Base-by-base conservation (phyloP, 2,329 filamentous ascomycete genomes). In the Cytospora piceae region DNA sequence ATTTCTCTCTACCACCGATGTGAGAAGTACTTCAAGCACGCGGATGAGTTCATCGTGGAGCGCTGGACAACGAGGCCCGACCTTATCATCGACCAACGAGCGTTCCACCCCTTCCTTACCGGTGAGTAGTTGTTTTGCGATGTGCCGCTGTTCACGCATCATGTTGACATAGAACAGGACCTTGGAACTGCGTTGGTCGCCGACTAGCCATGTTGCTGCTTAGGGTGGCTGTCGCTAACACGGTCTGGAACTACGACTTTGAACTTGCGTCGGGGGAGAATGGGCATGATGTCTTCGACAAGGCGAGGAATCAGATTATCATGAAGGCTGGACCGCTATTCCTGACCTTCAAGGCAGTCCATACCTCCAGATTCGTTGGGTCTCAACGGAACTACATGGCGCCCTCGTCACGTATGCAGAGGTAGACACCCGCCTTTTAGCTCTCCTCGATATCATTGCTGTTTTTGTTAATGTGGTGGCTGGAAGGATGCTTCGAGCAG, bases 41-140 rank as follows among this genome's bases (percentile, higher is more conserved):
- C 72, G 53, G 61, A 69, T 24, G 69, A 72, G 12, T 77, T 76
- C 57, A 71, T 74, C 29, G 75, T 75, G 3, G 75, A 77, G 32
- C 70, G 76, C 22, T 77, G 74, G 73, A 74, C 73, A 5, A 70
- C 74, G 8, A 69, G 67, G 37, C 70, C 72, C 1, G 72, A 75
- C 31, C 58, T 77, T 15, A 65, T 74, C n/a, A 69, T 54, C 15
- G 67, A 72, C 51, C 54, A 54, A 24, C 11, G n/a, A 49, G 46
- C 11, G n/a, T 24, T 12, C 9, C 4, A 24, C 46, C n/a, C 46
- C 46, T 49, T 22, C 46, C 20, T 24, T n/a, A 22, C n/a, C 22
- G 46, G 46, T 49, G n/a, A 24, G n/a, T 49, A 24, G 8, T 24
- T 12, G 11, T 9, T 4, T 37, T 14, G n/a, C 11, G n/a, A 49